phyloP scores from a whole-genome alignment of 805 yeast genomes.

The Crinitomyces ghanaensis region DNA sequence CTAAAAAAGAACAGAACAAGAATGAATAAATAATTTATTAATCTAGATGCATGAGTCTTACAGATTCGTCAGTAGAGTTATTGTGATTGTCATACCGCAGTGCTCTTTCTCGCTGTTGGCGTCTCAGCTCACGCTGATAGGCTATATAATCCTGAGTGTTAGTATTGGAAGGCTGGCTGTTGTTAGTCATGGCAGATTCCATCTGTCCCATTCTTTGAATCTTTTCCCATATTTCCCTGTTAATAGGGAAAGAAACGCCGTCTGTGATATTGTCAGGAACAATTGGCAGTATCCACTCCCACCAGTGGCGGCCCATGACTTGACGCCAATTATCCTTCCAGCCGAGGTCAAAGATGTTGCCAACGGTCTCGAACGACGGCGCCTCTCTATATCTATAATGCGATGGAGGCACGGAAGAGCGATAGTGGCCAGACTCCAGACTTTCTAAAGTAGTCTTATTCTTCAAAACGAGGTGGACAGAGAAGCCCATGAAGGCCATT shows the following conservation, averaged over 20 bases:
- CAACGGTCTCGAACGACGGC: conserved; percentile 36
- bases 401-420: conserved; percentile 24
- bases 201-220: too few relatives aligned
- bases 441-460: conserved; percentile 80
- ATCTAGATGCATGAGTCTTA: too few relatives aligned
- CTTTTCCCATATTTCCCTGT: conserved; percentile 18
- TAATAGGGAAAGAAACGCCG: conserved; percentile 25
- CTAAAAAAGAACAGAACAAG: too few relatives aligned
- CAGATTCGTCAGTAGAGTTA: too few relatives aligned
- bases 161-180: too few relatives aligned
- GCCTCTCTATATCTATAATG: conserved; percentile 30
- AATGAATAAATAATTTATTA: too few relatives aligned
- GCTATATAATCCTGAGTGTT: too few relatives aligned
- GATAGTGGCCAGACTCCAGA: conserved; percentile 29
- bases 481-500: conserved; percentile 42
- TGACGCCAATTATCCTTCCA: conserved; percentile 44
- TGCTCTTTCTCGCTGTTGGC: too few relatives aligned
- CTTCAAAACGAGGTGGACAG: conserved; percentile 36
- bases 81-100: too few relatives aligned
- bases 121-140: too few relatives aligned
- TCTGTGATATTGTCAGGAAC: conserved; percentile 29
- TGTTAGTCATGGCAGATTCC: too few relatives aligned
- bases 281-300: conserved; percentile 65
- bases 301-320: conserved; percentile 60
- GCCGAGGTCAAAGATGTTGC: conserved; percentile 74